Evolutionary conservation across 768 basidiomycete genomes (phyloP), one percentile per base, ranked within the genome.

Genomic region (Rhizopogon roseolus): DNA sequence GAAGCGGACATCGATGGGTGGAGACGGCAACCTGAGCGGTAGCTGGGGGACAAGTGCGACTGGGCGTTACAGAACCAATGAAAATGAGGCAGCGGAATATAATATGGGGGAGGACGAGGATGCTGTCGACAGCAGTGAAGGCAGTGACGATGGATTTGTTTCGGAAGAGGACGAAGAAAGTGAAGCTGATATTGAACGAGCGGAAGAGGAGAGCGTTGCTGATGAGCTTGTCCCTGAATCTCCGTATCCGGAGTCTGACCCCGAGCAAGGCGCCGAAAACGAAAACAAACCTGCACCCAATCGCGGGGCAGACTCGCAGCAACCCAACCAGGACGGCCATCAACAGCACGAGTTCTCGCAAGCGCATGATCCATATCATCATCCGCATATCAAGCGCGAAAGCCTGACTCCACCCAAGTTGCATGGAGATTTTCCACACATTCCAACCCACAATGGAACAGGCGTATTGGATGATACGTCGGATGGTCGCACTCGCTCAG

Each of bases 311-410:
- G 41, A 17, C 22, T 22, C 22, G 22, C 22, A 22, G 32, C 49
- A 34, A 2, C 22, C 13, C n/a, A 29, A 52, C 7, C 27, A 19
- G n/a, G 29, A 19, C 14, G 34, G 6, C 9, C 3, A 19, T 3
- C n/a, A 2, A 3, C 51, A 52, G 14, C 54, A 63, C 34, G 44
- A 54, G 16, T 57, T 64, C 38, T 63, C 58, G 10, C 54, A 16
- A 48, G 34, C 34, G 14, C 14, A 3, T 16, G 34, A 14, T 36
- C 46, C 1, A n/a, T 17, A n/a, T n/a, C 38, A 39, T 48, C 19
- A 14, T 9, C 16, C 5, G 8, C 46, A 5, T 36, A 14, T 48
- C 34, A 48, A 48, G 46, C 19, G 9, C 22, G 46, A 48, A 36
- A 48, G 32, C 22, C 5, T 16, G 19, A 1, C 34, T 16, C 46